Percentiles rank a stretch among this genome's conserved stretches.
phyloP scores from a whole-genome alignment of 1,284 basidiomycete species.

The Boletus sp. region DNA sequence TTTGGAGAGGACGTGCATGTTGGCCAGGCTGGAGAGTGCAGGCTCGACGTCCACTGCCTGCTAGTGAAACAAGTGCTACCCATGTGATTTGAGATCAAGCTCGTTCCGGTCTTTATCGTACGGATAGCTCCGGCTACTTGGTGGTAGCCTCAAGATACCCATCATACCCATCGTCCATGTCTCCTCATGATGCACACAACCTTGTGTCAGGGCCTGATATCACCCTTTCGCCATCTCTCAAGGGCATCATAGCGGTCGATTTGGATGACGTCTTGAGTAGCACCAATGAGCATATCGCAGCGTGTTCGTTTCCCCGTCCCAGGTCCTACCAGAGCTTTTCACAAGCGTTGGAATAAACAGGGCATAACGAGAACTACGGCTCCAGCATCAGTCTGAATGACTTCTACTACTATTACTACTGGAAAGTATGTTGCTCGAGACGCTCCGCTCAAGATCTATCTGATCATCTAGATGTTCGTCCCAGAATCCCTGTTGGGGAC shows the following conservation, averaged over 20 bases:
- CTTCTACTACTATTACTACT: slow-evolving; percentile 50
- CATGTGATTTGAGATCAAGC: background rate
- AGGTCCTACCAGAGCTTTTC: background rate
- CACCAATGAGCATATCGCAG: slow-evolving; percentile 62
- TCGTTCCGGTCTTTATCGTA: background rate
- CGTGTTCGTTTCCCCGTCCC: slow-evolving; percentile 47
- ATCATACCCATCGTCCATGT: slow-evolving; percentile 9
- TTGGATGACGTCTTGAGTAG: slow-evolving; percentile 73
- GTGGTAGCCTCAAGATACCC: slow-evolving; percentile 6
- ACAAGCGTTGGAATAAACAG: slow-evolving; percentile 31
- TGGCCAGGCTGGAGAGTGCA: no score
- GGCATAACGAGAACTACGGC: slow-evolving; percentile 69
- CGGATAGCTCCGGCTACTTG: background rate
- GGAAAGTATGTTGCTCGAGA: slow-evolving; percentile 18
- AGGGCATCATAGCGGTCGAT: slow-evolving; percentile 64
- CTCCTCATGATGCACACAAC: no score
- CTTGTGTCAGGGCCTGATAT: background rate
- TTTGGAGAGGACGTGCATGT: slow-evolving; percentile 24
- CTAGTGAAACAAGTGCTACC: background rate
- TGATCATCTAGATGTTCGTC: slow-evolving; percentile 4
- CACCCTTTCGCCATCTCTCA: slow-evolving; percentile 10
- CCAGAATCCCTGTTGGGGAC: slow-evolving; percentile 72
- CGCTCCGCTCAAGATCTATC: slow-evolving; percentile 59
- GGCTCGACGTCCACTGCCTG: background rate
- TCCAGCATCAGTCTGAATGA: slow-evolving; percentile 45